Evolutionary conservation across 179 eudicot species (phyloP).

Genomic region (Patellifolia procumbens): DNA sequence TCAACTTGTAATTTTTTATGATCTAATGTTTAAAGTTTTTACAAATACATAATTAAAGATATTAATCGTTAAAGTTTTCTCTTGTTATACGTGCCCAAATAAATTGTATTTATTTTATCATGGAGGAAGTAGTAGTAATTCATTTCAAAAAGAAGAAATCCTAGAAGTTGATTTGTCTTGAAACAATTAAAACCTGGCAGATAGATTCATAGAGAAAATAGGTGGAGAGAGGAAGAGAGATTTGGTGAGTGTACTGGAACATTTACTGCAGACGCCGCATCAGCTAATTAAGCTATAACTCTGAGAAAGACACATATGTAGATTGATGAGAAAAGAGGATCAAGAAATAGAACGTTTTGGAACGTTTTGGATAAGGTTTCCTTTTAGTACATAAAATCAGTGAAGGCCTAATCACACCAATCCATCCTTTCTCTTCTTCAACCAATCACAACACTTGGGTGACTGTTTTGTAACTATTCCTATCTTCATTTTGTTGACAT

Average conservation of each 20-base stretch:
- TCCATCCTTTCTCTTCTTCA: background rate
- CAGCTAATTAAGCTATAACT: conserved; percentile 19
- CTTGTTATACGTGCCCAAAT: too few relatives aligned
- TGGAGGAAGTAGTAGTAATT: too few relatives aligned
- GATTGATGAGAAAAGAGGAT: background rate
- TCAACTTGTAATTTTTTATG: too few relatives aligned
- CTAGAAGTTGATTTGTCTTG: background rate
- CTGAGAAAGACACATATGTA: conserved; percentile 16
- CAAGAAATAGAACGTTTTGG: too few relatives aligned
- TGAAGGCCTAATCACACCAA: conserved; percentile 11
- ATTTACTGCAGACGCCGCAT: conserved; percentile 22
- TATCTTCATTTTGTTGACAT: too few relatives aligned
- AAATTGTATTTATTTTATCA: too few relatives aligned
- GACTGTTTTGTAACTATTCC: background rate
- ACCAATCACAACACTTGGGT: conserved; percentile 15
- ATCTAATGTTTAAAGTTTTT: too few relatives aligned
- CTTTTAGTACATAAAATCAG: background rate
- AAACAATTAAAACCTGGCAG: background rate
- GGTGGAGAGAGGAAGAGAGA: background rate
- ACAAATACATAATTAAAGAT: too few relatives aligned
- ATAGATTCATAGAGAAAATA: too few relatives aligned
- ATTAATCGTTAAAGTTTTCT: too few relatives aligned
- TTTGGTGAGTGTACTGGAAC: background rate
- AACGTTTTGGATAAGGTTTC: conserved; percentile 17
- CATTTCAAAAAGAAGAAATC: background rate